Evolutionary conservation across 192 early-diverging fungal genomes (phyloP).

Genomic region (Mortierella claussenii): DNA sequence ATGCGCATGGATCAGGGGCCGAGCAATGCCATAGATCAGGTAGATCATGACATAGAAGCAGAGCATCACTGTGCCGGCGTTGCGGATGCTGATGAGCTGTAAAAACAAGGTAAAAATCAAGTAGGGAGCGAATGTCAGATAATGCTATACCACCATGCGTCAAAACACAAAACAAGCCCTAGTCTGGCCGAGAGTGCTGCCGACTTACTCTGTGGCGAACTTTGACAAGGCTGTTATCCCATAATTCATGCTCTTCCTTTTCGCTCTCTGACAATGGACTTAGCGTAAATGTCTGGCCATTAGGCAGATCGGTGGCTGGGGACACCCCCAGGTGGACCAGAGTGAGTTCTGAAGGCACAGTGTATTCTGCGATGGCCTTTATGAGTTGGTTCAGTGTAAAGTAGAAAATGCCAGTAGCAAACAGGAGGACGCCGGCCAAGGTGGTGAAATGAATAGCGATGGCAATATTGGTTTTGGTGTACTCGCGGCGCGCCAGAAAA

Average conservation of each 20-base stretch:
- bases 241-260: slow-evolving; percentile 17
- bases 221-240: slow-evolving; percentile 41
- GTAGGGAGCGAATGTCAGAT: too few relatives aligned
- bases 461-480: slow-evolving; percentile 41
- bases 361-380: slow-evolving; percentile 43
- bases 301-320: neutral
- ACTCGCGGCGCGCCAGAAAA: slow-evolving; percentile 38
- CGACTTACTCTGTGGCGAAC: slow-evolving; percentile 37
- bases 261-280: slow-evolving; percentile 35
- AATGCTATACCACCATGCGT: too few relatives aligned
- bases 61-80: slow-evolving; percentile 41
- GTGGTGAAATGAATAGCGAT: slow-evolving; percentile 45
- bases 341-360: slow-evolving; percentile 40
- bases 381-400: slow-evolving; percentile 40
- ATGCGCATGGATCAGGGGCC: slow-evolving; percentile 38
- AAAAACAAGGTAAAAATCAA: neutral
- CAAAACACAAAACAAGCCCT: too few relatives aligned
- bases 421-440: slow-evolving; percentile 25
- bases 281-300: slow-evolving; percentile 26
- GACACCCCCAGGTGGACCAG: slow-evolving; percentile 17
- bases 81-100: slow-evolving; percentile 53
- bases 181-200: too few relatives aligned
- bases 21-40: slow-evolving; percentile 29
- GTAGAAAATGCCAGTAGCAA: slow-evolving; percentile 34
- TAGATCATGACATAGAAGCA: slow-evolving; percentile 45